Percentiles rank a stretch among this genome's conserved stretches.
Conservation (phyloP, 2,329 filamentous ascomycete genomes). For the Penicillium sp. region DNA sequence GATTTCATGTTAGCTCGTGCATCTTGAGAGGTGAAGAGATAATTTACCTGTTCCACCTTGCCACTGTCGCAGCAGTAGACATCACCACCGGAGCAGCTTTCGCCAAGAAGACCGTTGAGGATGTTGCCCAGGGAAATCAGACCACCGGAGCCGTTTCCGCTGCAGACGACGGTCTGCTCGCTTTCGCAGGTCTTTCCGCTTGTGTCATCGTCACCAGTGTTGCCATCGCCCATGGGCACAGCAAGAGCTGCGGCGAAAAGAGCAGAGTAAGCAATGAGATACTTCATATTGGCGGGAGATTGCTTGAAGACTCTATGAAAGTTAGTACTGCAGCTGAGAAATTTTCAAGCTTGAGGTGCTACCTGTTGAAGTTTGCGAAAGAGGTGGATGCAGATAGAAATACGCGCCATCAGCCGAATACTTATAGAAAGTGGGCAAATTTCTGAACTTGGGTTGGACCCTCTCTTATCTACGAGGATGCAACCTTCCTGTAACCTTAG, state of each 20-base stretch:
- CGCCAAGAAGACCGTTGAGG: slow-evolving; percentile 11
- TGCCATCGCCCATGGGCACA: background rate
- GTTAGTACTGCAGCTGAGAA: background rate
- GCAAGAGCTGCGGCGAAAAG: background rate
- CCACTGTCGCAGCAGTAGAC: slow-evolving; percentile 14
- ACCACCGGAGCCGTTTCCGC: slow-evolving; percentile 10
- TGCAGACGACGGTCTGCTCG: slow-evolving; percentile 12
- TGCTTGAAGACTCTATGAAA: background rate
- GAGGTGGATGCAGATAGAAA: background rate
- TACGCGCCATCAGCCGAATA: background rate
- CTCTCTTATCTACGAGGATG: background rate
- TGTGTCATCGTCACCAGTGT: background rate
- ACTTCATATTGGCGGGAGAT: slow-evolving; percentile 1
- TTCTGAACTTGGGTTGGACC: background rate
- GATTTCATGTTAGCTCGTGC: background rate
- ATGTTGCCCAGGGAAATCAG: slow-evolving; percentile 15
- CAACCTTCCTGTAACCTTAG: background rate
- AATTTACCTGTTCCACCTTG: slow-evolving; percentile 4
- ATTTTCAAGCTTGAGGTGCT: background rate
- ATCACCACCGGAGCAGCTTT: slow-evolving; percentile 11
- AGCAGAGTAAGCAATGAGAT: background rate
- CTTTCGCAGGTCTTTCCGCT: background rate
- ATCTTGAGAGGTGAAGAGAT: background rate
- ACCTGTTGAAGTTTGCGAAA: background rate
- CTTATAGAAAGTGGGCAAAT: background rate